phyloP scores from a whole-genome alignment of 2,329 filamentous ascomycete genomes.

The Trichoderma endophyticum region DNA sequence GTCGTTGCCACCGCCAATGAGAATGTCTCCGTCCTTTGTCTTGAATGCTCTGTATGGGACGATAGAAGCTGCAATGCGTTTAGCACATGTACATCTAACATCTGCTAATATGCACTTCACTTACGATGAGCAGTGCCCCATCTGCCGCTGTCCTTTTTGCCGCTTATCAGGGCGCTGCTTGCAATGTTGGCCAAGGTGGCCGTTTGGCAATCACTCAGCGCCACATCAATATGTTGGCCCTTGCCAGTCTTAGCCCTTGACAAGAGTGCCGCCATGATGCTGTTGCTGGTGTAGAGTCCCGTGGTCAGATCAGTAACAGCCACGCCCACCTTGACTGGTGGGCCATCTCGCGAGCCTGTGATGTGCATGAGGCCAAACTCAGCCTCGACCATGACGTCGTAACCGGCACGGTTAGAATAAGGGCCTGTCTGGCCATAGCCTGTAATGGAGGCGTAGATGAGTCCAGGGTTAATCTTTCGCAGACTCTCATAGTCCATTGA shows the following conservation, averaged over 20 bases:
- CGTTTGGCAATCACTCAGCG: conserved; percentile 90
- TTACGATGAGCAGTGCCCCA: conserved; percentile 96
- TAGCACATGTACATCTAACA: background rate
- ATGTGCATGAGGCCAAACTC: conserved; percentile 99
- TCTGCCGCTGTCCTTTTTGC: conserved; percentile 79
- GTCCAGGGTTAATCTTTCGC: conserved; percentile 72
- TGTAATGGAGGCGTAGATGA: conserved; percentile 95
- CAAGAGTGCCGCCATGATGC: conserved; percentile 91
- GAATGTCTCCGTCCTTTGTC: conserved; percentile 66
- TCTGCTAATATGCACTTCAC: conserved; percentile 23
- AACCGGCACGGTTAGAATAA: conserved; percentile 81
- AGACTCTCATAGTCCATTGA: conserved; percentile 82
- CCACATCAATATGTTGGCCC: conserved; percentile 90
- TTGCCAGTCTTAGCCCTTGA: conserved; percentile 68
- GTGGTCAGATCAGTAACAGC: conserved; percentile 96
- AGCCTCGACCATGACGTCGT: conserved; percentile 99
- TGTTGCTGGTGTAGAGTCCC: conserved; percentile 90
- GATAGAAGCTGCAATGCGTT: conserved; percentile 64
- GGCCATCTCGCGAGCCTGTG: conserved; percentile 80
- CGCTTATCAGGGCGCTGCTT: conserved; percentile 84
- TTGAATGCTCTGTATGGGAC: conserved; percentile 89
- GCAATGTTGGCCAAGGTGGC: conserved; percentile 94
- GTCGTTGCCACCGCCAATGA: conserved; percentile 72
- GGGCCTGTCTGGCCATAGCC: conserved; percentile 96
- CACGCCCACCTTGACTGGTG: conserved; percentile 95